phyloP scores from a whole-genome alignment of 2,329 filamentous ascomycete species.

The Neonectria ditissima region DNA sequence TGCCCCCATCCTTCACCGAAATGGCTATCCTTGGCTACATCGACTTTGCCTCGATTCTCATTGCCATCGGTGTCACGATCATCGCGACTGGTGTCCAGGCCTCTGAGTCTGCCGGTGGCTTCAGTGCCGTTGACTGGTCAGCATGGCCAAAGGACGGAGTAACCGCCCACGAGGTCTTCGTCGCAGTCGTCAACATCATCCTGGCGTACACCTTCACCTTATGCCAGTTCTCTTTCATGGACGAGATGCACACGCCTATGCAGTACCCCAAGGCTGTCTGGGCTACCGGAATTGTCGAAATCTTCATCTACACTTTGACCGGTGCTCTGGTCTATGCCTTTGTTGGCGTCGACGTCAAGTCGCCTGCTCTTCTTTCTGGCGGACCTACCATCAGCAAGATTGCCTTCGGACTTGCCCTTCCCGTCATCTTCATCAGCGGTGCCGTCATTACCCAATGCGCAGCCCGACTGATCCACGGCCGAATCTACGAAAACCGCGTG shows the following conservation, averaged over 20 bases:
- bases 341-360: constrained; percentile 22
- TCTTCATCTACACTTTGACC: constrained; percentile 27
- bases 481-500: constrained; percentile 25
- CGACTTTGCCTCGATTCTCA: constrained; percentile 23
- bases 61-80: constrained; percentile 27
- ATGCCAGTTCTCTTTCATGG: constrained; percentile 29
- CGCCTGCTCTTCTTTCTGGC: constrained; percentile 24
- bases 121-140: constrained; percentile 26
- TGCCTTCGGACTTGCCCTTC: constrained; percentile 24
- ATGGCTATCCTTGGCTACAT: constrained; percentile 28
- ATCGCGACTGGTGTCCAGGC: constrained; percentile 24
- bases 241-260: constrained; percentile 26
- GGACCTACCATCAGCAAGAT: constrained; percentile 25
- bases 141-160: constrained; percentile 21
- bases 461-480: constrained; percentile 22
- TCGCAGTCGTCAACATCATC: constrained; percentile 28
- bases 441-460: constrained; percentile 28
- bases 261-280: constrained; percentile 29
- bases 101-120: constrained; percentile 7
- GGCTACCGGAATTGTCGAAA: constrained; percentile 26
- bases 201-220: constrained; percentile 28
- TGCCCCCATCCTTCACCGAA: constrained; percentile 23
- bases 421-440: constrained; percentile 28
- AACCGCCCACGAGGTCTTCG: constrained; percentile 25
- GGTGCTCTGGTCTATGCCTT: constrained; percentile 27